A percentile compares a stretch with the other conserved stretches of the same genome.
These are phyloP conservation scores for Suillus plorans DNA, from an alignment of 768 basidiomycete genomes.

Conservation along the genomic window DNA sequence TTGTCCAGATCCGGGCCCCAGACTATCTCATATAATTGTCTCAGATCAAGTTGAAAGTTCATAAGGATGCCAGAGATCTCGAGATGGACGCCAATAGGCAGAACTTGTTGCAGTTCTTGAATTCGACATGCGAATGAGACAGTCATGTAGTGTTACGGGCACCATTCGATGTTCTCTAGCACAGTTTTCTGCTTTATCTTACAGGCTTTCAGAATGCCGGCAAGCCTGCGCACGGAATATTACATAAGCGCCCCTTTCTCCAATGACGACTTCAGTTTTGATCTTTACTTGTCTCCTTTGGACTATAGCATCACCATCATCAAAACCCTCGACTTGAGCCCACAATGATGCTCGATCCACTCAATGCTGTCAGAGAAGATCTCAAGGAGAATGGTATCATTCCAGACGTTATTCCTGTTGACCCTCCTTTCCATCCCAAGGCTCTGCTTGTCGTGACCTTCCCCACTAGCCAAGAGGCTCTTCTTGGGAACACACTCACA, in stretches of 20 bases:
- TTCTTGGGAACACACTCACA: constrained; percentile 38
- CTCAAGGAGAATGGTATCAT: constrained; percentile 23
- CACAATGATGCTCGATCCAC: constrained; percentile 22
- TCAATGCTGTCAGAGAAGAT: constrained; percentile 19
- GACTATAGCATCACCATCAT: not conserved
- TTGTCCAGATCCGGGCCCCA: not conserved
- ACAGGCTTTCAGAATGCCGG: not conserved
- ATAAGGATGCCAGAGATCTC: constrained; percentile 55
- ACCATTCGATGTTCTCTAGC: not conserved
- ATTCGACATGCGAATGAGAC: constrained; percentile 42
- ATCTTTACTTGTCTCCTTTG: not conserved
- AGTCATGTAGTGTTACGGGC: not conserved
- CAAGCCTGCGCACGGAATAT: not conserved
- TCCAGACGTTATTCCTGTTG: constrained; percentile 30
- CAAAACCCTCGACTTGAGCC: not conserved
- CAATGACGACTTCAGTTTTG: not conserved
- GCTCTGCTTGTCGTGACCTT: constrained; percentile 29
- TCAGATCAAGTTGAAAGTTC: constrained; percentile 64
- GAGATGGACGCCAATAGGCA: constrained; percentile 57
- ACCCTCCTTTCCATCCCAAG: constrained; percentile 24
- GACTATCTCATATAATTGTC: not conserved
- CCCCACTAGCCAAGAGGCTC: constrained; percentile 31
- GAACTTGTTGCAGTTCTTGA: constrained; percentile 54
- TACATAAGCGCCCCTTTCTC: constrained; percentile 1
- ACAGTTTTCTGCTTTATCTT: not conserved